Base-by-base conservation (phyloP, 1,284 basidiomycete species). In the Trichosporon sp. region DNA sequence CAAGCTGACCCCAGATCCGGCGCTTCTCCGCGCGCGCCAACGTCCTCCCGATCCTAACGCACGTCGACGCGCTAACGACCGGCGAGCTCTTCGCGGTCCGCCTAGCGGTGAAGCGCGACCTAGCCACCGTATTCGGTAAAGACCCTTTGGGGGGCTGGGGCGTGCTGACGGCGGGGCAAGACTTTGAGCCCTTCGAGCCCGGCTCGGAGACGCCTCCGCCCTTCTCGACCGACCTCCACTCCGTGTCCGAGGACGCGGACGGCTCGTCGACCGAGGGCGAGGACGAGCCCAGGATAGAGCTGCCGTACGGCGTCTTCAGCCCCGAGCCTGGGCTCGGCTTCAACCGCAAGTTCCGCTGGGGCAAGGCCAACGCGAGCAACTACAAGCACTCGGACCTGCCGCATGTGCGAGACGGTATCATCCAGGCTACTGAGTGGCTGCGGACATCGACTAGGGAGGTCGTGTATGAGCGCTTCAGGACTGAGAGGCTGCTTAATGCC, bases 381-480 rank as follows among this genome's bases (percentile, higher is more conserved):
- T 59, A 68, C 0, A 62, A 58, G 9, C 74, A 78, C 33, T 67
- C 62, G 32, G 76, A 79, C 63, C 71, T 77, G 37, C 54, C 61
- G 9, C 44, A 56, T 3, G 60, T 79, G 27, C 60, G 71, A 16
- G 70, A 74, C 27, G 71, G 66, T 21, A 65, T 79, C 29, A 52
- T 78, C 19, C 65, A 63, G 9, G 61, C 61, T 19, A 56, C 62
- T 3, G 58, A 77, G 69, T 63, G 65, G n/a, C 64, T 79, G 60
- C 64, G 70, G 31, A 69, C 58, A 7, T 66, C 58, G 1, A 78
- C 78, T 7, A 65, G 75, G 32, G 74, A 79, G 63, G 72, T 73
- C 44, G 68, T 78, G 62, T 79, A 78, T 60, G 78, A 79, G 65
- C 68, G 62, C 21, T 79, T 74, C 62, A 56, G 78, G 61, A 79